A percentile compares a stretch with the other conserved stretches of the same genome.
phyloP scores from a whole-genome alignment of 768 basidiomycete species.

The Phylloporus arenicola region DNA sequence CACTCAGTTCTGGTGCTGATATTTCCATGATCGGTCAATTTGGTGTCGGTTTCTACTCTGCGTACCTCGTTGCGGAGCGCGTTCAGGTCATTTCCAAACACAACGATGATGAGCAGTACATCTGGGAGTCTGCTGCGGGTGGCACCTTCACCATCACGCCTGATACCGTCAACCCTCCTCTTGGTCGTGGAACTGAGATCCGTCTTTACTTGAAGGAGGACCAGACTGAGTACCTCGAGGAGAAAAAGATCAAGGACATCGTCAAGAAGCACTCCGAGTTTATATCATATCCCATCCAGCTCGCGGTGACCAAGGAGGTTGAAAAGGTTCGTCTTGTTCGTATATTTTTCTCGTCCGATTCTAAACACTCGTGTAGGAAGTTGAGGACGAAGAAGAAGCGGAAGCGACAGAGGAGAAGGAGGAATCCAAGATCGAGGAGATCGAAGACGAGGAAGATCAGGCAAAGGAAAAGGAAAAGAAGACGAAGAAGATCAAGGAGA shows the following conservation, averaged over 20 bases:
- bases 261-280: slow-evolving; percentile 99
- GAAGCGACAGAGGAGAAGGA: slow-evolving; percentile 67
- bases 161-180: slow-evolving; percentile 82
- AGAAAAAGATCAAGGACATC: slow-evolving; percentile 98
- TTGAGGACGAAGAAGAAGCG: slow-evolving; percentile 77
- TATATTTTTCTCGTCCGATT: background rate
- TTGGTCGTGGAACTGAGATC: slow-evolving; percentile 92
- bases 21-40: slow-evolving; percentile 98
- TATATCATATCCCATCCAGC: slow-evolving; percentile 99
- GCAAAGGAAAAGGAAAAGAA: slow-evolving; percentile 90
- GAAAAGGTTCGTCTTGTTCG: slow-evolving; percentile 71
- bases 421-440: slow-evolving; percentile 76
- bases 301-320: slow-evolving; percentile 97
- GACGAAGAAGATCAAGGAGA: slow-evolving; percentile 92
- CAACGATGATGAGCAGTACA: slow-evolving; percentile 99
- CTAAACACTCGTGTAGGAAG: slow-evolving; percentile 51
- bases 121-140: slow-evolving; percentile 99
- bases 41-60: slow-evolving; percentile 99
- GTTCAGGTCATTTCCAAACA: slow-evolving; percentile 99
- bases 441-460: slow-evolving; percentile 78
- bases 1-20: slow-evolving; percentile 81
- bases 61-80: slow-evolving; percentile 97
- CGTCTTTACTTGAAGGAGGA: slow-evolving; percentile 96
- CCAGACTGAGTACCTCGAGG: slow-evolving; percentile 97
- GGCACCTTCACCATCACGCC: slow-evolving; percentile 98